These are phyloP conservation scores for Yarrowia sp. DNA, from an alignment of 805 yeast species.

Conservation along the genomic window DNA sequence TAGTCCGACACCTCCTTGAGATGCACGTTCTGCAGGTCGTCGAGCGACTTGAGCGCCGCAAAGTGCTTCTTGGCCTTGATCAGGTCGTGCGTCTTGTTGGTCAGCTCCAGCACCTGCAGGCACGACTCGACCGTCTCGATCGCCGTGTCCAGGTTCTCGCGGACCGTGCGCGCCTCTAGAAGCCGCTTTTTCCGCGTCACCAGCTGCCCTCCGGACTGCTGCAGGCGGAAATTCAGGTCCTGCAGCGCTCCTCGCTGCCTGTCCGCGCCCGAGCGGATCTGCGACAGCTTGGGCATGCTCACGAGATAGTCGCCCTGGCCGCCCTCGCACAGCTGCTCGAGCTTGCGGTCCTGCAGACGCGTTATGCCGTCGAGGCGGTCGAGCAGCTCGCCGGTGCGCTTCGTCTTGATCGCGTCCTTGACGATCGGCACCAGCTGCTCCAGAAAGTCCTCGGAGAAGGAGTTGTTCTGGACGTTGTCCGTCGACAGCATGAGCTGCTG, in stretches of 20 bases:
- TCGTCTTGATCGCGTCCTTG: slow-evolving; percentile 55
- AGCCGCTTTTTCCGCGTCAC: slow-evolving; percentile 56
- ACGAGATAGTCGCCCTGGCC: slow-evolving; percentile 50
- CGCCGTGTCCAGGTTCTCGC: slow-evolving; percentile 68
- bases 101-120: slow-evolving; percentile 76
- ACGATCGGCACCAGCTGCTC: slow-evolving; percentile 79
- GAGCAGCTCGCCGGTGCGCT: slow-evolving; percentile 56
- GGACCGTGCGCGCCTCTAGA: slow-evolving; percentile 60
- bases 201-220: slow-evolving; percentile 64
- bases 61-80: slow-evolving; percentile 73
- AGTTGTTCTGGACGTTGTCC: slow-evolving; percentile 4
- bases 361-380: slow-evolving; percentile 56
- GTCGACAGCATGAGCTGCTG: slow-evolving; percentile 20
- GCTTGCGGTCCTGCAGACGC: slow-evolving; percentile 58
- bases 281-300: slow-evolving; percentile 60
- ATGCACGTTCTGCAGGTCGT: slow-evolving; percentile 67
- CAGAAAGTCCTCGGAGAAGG: slow-evolving; percentile 57
- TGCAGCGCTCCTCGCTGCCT: slow-evolving; percentile 55
- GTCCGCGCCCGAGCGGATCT: slow-evolving; percentile 57
- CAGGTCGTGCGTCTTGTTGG: slow-evolving; percentile 80
- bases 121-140: slow-evolving; percentile 66
- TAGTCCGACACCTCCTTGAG: slow-evolving; percentile 64
- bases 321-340: slow-evolving; percentile 59
- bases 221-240: slow-evolving; percentile 56
- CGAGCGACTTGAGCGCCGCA: slow-evolving; percentile 79